These are phyloP conservation scores for Paxillus involutus DNA, from an alignment of 768 basidiomycete genomes.

Conservation along the genomic window DNA sequence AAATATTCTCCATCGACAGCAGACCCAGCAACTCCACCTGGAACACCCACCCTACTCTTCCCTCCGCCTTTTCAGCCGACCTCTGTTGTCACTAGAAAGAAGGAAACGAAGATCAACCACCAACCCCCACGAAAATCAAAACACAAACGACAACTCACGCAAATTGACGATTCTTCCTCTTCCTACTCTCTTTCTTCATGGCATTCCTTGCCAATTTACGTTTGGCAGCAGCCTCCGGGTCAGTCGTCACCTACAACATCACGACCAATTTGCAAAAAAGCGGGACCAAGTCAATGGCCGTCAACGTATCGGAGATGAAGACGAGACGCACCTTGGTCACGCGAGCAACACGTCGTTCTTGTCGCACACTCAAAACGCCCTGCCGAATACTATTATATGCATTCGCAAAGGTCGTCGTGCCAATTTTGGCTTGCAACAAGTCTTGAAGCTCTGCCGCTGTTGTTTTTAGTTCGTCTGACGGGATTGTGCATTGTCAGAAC, in stretches of 20 bases:
- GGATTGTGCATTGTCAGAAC: neutral
- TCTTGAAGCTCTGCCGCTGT: conserved; percentile 83
- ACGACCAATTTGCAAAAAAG: neutral
- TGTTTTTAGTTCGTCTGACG: conserved; percentile 77
- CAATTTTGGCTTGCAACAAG: conserved; percentile 83
- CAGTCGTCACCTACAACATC: conserved; percentile 53
- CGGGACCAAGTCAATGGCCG: too few species aligned
- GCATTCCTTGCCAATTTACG: conserved; percentile 69
- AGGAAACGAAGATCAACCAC: neutral
- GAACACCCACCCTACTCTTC: conserved; percentile 19
- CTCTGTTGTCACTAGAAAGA: conserved; percentile 46
- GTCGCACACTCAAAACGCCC: conserved; percentile 59
- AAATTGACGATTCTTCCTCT: conserved; percentile 65
- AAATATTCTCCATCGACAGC: neutral
- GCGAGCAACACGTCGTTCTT: conserved; percentile 67
- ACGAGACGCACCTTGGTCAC: conserved; percentile 43
- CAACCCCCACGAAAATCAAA: too few species aligned
- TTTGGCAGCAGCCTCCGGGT: conserved; percentile 77
- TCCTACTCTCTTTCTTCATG: conserved; percentile 83
- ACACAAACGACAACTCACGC: conserved; percentile 43
- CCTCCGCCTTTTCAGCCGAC: conserved; percentile 46
- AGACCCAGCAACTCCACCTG: too few species aligned
- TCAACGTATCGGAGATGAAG: too few species aligned
- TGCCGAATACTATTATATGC: conserved; percentile 83
- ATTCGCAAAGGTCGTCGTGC: conserved; percentile 77